Base-by-base conservation (phyloP, 805 yeast species). In the Wickerhamiella cacticola region DNA sequence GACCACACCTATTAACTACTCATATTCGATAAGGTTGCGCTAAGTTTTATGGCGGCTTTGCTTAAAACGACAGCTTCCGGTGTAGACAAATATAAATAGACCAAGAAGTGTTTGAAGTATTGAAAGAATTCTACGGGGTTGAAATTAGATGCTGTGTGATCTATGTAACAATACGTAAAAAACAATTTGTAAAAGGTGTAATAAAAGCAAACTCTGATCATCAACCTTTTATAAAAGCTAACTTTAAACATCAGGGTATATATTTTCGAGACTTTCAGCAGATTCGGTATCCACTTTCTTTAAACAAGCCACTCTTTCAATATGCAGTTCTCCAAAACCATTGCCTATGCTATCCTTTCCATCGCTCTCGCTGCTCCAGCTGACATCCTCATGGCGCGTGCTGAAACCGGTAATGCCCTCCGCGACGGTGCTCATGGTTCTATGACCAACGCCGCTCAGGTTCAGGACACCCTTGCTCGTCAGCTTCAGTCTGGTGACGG, bases 391-490 rank as follows among this genome's bases (percentile, higher is more conserved):
- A 33, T 8, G 15, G 41, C 21, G 41, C 39, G 40, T 29, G 48
- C 49, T n/a, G n/a, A n/a, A n/a, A n/a, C n/a, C n/a, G n/a, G n/a
- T n/a, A n/a, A n/a, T n/a, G n/a, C n/a, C n/a, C 31, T 46, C 2
- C 16, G 41, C 15, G 44, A 42, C 22, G 57, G 54, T 12, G 22
- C 46, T 26, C 28, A 49, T 29, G 55, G 58, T 21, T 50, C 57
- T 24, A 42, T 50, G 36, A 50, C 53, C 21, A 56, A 55, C 53
- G 18, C 41, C 39, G 41, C 44, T 43, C 56, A 55, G 52, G 46
- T 49, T 23, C 26, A 50, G 26, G 56, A 56, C 48, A 55, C 58
- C n/a, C 33, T 56, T 34, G 45, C 10, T 22, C 25, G 44, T 18
- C 50, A 54, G 51, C 50, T 55, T 41, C 24, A 40, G 42, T 22